Evolutionary conservation across 139 green algal genomes (phyloP), one percentile per base, ranked within the genome.

Genomic region (Haematococcus lacustris): DNA sequence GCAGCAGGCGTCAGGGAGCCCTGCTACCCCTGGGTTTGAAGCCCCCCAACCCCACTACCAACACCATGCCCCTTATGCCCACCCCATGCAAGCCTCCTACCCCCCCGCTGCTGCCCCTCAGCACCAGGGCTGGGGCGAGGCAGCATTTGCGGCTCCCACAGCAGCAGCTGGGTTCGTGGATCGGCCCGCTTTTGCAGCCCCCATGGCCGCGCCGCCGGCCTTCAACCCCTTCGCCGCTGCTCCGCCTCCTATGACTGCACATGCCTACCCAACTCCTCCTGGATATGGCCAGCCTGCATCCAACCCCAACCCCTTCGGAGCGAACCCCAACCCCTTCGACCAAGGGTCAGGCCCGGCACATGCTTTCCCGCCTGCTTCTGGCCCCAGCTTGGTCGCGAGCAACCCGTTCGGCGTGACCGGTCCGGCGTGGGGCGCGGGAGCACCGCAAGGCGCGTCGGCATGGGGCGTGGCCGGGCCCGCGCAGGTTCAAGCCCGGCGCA

Each of bases 161-260:
- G 60, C 60, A 30, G 30, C 60, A 26, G 30, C 60, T 67, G 30
- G 30, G 17, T 9, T 9, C 43, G 17, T 53, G 43, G 43, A 51
- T 13, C 9, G 25, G 41, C 70, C 74, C 68, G 67, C 73, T 1
- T 78, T 64, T 17, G 73, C 47, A 57, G 47, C 13, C 47, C 47
- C 47, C 47, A 57, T 21, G 13, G 7, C 32, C 33, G 50, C 71
- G 3, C 35, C 71, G 13, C 73, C n/a, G n/a, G n/a, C 66, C 5
- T 4, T 25, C 59, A 74, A 78, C 68, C 73, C 73, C 1, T 78
- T 64, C 5, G 73, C 66, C 2, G 51, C 30, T 2, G 63, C 66
- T 21, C 3, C 38, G 2, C 26, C 33, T 33, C 4, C 25, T 23
- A 7, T 28, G 60, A 33, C 33, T 30, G 30, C 25, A 35, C 4